Conservation (phyloP, 768 basidiomycete species). For the Butyriboletus loyo region DNA sequence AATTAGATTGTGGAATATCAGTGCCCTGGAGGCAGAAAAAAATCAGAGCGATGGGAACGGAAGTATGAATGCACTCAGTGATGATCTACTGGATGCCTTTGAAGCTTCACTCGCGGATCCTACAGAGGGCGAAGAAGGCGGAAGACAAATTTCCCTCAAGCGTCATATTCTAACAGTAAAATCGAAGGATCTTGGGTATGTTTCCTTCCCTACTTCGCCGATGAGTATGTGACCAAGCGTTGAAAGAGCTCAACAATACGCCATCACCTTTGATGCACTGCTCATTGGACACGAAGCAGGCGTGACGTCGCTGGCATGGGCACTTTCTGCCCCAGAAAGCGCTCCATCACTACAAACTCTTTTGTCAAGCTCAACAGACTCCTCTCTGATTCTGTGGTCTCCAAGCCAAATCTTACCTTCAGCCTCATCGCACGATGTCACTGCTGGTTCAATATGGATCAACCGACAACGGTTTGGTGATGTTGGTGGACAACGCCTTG, state of each 20-base stretch:
- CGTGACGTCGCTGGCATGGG: constrained; percentile 86
- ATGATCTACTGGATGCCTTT: constrained; percentile 84
- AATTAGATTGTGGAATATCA: constrained; percentile 90
- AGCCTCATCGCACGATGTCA: constrained; percentile 36
- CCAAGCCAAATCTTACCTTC: constrained; percentile 52
- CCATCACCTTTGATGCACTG: constrained; percentile 89
- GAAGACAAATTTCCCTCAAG: constrained; percentile 85
- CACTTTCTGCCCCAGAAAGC: constrained; percentile 37
- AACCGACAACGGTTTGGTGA: constrained; percentile 91
- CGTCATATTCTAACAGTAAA: constrained; percentile 75
- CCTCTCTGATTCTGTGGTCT: constrained; percentile 93
- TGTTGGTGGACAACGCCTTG: constrained; percentile 83
- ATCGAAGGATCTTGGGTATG: constrained; percentile 28
- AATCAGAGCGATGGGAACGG: constrained; percentile 16
- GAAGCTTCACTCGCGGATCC: constrained; percentile 76
- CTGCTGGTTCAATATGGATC: constrained; percentile 74
- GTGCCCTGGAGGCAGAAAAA: constrained; percentile 36
- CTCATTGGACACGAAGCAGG: constrained; percentile 95
- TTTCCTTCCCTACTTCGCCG: constrained; percentile 24
- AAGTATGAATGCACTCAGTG: constrained; percentile 39
- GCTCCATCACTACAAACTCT: constrained; percentile 45
- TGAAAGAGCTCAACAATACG: constrained; percentile 51
- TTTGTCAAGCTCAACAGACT: constrained; percentile 93
- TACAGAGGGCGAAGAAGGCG: constrained; percentile 73
- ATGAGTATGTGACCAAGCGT: constrained; percentile 6